These are phyloP conservation scores for Oryza glaberrima DNA, from an alignment of 176 grass and related monocot species.

Conservation along the genomic window DNA sequence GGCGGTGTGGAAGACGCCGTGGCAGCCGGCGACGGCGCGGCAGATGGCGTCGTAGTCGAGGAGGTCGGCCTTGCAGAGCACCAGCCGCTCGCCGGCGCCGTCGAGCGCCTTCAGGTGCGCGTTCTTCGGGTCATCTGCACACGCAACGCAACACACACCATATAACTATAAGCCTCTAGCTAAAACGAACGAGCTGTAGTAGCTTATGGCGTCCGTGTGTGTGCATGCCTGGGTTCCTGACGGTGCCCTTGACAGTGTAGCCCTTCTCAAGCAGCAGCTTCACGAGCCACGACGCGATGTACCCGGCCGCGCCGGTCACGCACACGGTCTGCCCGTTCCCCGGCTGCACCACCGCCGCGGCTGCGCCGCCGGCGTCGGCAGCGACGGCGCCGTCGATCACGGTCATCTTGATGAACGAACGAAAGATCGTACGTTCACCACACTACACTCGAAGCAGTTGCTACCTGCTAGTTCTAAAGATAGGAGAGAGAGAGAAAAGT, in stretches of 20 bases:
- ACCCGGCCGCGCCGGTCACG: conserved; percentile 88
- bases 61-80: conserved; percentile 91
- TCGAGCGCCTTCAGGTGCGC: conserved; percentile 78
- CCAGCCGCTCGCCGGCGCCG: conserved; percentile 76
- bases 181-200: too few species aligned
- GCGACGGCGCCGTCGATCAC: conserved; percentile 39
- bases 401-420: conserved; percentile 24
- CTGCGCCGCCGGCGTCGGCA: conserved; percentile 11
- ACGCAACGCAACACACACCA: background rate
- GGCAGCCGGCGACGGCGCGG: conserved; percentile 74
- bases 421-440: background rate
- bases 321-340: conserved; percentile 66
- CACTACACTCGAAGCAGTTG: too few species aligned
- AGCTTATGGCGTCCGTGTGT: background rate
- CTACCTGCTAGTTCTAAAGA: background rate
- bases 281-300: conserved; percentile 85
- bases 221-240: conserved; percentile 80
- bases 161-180: background rate
- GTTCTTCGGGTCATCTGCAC: conserved; percentile 84
- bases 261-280: conserved; percentile 91
- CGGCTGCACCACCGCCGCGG: background rate
- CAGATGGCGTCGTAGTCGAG: conserved; percentile 85
- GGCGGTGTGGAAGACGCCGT: conserved; percentile 94
- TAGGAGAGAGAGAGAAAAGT: background rate
- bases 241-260: conserved; percentile 87